Evolutionary conservation across 2,329 filamentous ascomycete species (phyloP).

Genomic region (Aspergillus niger): DNA sequence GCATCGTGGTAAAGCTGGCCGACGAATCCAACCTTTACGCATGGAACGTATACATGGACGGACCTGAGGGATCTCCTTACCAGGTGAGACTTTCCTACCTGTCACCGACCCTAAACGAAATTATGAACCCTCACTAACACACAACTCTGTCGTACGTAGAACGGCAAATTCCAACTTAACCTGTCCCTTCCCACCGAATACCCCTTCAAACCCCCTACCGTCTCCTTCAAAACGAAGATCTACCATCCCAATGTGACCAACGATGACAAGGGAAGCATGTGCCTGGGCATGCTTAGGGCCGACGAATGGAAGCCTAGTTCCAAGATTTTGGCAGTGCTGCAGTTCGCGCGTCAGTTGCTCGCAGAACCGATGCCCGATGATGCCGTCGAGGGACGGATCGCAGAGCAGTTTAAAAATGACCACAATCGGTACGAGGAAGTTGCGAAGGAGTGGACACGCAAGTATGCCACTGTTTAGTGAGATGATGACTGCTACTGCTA

Average conservation of each 20-base stretch:
- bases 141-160: constrained; percentile 43
- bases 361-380: constrained; percentile 84
- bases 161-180: constrained; percentile 72
- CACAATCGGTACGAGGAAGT: constrained; percentile 70
- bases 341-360: constrained; percentile 73
- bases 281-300: constrained; percentile 76
- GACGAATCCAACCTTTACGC: constrained; percentile 67
- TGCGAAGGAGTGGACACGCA: constrained; percentile 71
- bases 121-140: not conserved
- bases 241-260: constrained; percentile 96
- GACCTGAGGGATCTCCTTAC: constrained; percentile 66
- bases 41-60: constrained; percentile 69
- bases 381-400: constrained; percentile 82
- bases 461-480: constrained; percentile 60
- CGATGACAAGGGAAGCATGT: constrained; percentile 82
- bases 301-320: constrained; percentile 92
- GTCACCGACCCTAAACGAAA: not conserved
- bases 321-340: constrained; percentile 72
- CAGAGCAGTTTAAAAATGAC: constrained; percentile 76
- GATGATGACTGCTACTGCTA: not conserved
- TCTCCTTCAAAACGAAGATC: constrained; percentile 84
- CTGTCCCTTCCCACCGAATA: constrained; percentile 76
- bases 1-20: constrained; percentile 58
- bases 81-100: constrained; percentile 50
- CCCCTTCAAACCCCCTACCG: constrained; percentile 82